These are phyloP conservation scores for Conidiobolus incongruus DNA, from an alignment of 371 early-diverging fungal species.

Conservation along the genomic window DNA sequence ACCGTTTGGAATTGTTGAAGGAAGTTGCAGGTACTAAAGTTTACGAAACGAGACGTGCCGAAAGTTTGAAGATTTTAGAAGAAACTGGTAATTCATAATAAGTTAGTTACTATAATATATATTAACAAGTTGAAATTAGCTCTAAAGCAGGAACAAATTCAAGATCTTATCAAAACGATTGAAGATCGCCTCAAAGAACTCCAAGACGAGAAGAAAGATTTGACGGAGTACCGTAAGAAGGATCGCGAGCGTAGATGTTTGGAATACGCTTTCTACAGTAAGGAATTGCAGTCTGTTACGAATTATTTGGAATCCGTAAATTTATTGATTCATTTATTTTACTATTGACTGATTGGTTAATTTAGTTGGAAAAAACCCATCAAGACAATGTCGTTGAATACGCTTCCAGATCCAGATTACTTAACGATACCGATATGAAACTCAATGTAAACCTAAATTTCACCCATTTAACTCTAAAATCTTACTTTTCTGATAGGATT, in stretches of 20 bases:
- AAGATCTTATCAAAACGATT: slow-evolving; percentile 67
- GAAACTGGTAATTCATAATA: slow-evolving; percentile 84
- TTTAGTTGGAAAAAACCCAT: no score
- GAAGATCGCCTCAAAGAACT: slow-evolving; percentile 74
- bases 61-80: slow-evolving; percentile 76
- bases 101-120: no score
- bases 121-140: no score
- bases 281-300: slow-evolving; percentile 63
- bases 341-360: neutral
- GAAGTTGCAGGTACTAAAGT: slow-evolving; percentile 96
- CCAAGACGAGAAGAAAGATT: slow-evolving; percentile 83
- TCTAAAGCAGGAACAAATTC: slow-evolving; percentile 69
- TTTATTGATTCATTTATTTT: neutral
- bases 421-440: no score
- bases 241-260: slow-evolving; percentile 72
- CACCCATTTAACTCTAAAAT: no score
- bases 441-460: no score
- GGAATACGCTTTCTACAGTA: slow-evolving; percentile 77
- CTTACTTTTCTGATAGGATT: no score
- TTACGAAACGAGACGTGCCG: slow-evolving; percentile 87
- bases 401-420: no score
- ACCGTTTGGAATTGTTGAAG: slow-evolving; percentile 79
- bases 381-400: no score
- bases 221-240: slow-evolving; percentile 59
- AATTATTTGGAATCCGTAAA: slow-evolving; percentile 40